Percentiles rank a stretch among this genome's conserved stretches.
Conservation (phyloP, 2,329 filamentous ascomycete genomes). For the Arthrobotrys megalospora region DNA sequence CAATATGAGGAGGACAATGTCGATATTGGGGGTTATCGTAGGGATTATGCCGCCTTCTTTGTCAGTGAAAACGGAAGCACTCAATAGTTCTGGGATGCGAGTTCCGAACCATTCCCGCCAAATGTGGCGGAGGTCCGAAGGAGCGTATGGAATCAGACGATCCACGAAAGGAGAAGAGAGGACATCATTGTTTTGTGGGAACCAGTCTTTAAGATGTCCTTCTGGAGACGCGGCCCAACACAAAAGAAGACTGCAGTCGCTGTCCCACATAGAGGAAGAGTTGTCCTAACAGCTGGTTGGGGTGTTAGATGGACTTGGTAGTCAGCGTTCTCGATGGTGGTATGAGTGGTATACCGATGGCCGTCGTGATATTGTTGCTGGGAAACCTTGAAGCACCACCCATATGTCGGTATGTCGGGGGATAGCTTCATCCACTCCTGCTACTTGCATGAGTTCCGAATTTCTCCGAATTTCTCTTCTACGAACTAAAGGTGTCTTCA, state of each 20-base stretch:
- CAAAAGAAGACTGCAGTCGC: background rate
- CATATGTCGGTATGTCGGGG: no score
- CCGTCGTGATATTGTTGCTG: no score
- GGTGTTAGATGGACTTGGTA: background rate
- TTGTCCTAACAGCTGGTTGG: background rate
- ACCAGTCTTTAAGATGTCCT: background rate
- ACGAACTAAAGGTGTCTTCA: no score
- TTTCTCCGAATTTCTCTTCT: no score
- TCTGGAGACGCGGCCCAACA: background rate
- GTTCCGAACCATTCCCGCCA: no score
- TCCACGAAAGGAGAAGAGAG: background rate
- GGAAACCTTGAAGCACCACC: no score
- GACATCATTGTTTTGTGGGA: background rate
- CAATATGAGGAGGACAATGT: background rate
- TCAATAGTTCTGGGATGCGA: background rate
- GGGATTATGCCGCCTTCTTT: background rate
- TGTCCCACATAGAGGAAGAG: background rate
- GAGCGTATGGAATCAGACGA: background rate
- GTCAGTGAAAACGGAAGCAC: background rate
- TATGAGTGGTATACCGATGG: no score
- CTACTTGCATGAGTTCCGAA: no score
- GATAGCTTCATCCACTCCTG: no score
- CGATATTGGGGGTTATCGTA: background rate
- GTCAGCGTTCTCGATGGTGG: no score
- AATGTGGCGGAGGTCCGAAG: background rate